Conservation (phyloP, 2,329 filamentous ascomycete genomes). For the Grosmannia huntii region DNA sequence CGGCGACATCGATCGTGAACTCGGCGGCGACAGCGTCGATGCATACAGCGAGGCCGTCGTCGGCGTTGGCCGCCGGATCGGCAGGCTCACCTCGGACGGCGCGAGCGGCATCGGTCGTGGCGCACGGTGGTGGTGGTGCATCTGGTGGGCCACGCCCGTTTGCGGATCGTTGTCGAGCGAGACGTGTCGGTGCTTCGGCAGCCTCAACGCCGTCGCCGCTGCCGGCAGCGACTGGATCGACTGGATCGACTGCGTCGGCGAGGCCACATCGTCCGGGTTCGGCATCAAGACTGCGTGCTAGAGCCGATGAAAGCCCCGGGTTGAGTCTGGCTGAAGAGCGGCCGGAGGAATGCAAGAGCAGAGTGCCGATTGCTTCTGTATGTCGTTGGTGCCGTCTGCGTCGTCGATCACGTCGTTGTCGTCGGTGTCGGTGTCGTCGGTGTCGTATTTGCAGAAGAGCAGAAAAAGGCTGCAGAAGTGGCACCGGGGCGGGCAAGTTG, state of each 20-base stretch:
- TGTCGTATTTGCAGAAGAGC: not conserved
- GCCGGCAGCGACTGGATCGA: conserved; percentile 58
- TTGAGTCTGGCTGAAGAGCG: too few relatives aligned
- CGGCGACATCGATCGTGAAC: conserved; percentile 56
- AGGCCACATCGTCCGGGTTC: conserved; percentile 50
- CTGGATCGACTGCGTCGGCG: conserved; percentile 54
- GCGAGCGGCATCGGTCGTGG: conserved; percentile 25
- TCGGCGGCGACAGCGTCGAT: conserved; percentile 53
- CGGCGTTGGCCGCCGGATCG: conserved; percentile 41
- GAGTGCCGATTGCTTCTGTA: not conserved
- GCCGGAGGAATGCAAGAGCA: not conserved
- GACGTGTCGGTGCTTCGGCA: conserved; percentile 33
- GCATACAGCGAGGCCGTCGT: conserved; percentile 50
- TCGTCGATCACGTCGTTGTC: not conserved
- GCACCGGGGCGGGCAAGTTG: not conserved
- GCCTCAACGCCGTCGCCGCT: conserved; percentile 44
- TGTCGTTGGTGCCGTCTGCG: not conserved
- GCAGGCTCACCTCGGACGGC: conserved; percentile 36
- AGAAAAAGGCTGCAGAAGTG: not conserved
- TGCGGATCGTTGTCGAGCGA: not conserved
- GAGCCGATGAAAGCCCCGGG: not conserved
- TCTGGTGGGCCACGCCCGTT: conserved; percentile 21
- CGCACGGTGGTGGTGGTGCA: not conserved
- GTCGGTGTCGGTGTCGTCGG: not conserved
- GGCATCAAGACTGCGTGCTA: conserved; percentile 42